Evolutionary conservation across 2,329 filamentous ascomycete genomes (phyloP).

Genomic region (Monosporascus sp.): DNA sequence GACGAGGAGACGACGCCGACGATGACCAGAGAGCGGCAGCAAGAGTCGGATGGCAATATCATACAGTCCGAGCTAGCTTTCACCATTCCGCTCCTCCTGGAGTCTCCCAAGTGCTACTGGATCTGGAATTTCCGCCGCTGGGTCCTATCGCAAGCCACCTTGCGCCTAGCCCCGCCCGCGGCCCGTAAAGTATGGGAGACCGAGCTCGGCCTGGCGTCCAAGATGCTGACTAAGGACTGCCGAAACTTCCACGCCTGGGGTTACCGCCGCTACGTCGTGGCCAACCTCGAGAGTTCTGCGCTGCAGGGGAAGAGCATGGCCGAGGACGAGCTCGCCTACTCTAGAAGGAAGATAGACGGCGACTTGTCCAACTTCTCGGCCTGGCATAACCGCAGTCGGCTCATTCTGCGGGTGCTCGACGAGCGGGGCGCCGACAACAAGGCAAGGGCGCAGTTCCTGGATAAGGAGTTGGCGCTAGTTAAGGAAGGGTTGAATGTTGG

Average conservation of each 20-base stretch:
- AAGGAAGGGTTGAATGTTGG: conserved; percentile 79
- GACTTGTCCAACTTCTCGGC: conserved; percentile 95
- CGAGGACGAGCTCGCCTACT: conserved; percentile 82
- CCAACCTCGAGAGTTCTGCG: conserved; percentile 60
- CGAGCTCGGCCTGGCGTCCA: conserved; percentile 76
- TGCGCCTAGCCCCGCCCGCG: conserved; percentile 49
- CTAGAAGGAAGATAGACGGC: conserved; percentile 77
- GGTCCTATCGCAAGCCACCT: conserved; percentile 69
- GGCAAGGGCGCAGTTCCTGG: conserved; percentile 54
- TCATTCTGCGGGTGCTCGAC: conserved; percentile 71
- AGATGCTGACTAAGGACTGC: conserved; percentile 82
- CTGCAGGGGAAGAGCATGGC: conserved; percentile 59
- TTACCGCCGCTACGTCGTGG: conserved; percentile 76
- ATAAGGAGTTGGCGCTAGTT: conserved; percentile 72
- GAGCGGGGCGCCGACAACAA: conserved; percentile 58
- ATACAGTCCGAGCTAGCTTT: conserved; percentile 75
- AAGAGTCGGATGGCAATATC: conserved; percentile 37
- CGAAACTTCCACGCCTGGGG: conserved; percentile 97
- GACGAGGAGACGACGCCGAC: conserved; percentile 15
- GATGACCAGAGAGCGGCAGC: not conserved
- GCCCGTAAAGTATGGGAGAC: conserved; percentile 73
- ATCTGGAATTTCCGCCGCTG: conserved; percentile 96
- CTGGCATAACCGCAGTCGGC: conserved; percentile 85
- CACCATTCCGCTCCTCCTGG: conserved; percentile 75
- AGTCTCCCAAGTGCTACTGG: conserved; percentile 98